A percentile compares a stretch with the other conserved stretches of the same genome.
These are phyloP conservation scores for Coniosporium apollinis DNA, from an alignment of 495 filamentous ascomycete genomes.

Conservation along the genomic window DNA sequence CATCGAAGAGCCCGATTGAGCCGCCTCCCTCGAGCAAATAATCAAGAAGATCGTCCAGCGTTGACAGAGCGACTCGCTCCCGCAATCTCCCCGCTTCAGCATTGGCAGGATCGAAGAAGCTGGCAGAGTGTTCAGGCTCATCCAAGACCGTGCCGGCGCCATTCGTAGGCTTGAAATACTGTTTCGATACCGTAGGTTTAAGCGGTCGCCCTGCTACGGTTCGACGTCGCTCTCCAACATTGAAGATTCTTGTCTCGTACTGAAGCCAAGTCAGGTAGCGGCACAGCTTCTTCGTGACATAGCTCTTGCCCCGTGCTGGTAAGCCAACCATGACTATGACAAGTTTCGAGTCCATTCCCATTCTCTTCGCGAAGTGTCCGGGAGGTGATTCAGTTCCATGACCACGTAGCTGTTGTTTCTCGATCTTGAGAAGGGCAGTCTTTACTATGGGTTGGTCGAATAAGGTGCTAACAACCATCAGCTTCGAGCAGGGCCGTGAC, in stretches of 20 bases:
- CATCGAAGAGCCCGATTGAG: background rate
- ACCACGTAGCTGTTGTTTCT: no score
- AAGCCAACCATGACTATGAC: background rate
- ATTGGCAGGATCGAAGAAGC: background rate
- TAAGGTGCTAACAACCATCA: no score
- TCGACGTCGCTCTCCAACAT: background rate
- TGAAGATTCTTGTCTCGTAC: background rate
- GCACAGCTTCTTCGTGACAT: background rate
- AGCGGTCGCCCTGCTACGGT: no score
- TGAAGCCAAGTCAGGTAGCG: background rate
- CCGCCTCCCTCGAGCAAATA: background rate
- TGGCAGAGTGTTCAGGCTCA: background rate
- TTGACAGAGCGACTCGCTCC: background rate
- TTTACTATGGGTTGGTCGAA: no score
- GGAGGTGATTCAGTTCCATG: no score
- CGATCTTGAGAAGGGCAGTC: no score
- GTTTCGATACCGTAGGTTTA: background rate
- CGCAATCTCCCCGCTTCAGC: background rate
- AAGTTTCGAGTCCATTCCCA: no score
- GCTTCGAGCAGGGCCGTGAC: no score
- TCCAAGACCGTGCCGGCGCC: no score
- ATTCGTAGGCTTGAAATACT: background rate
- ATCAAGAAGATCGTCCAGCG: background rate
- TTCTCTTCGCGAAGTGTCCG: no score
- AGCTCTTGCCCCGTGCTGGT: background rate